phyloP scores from a whole-genome alignment of 495 filamentous ascomycete species.

The Talaromyces stipitatus region DNA sequence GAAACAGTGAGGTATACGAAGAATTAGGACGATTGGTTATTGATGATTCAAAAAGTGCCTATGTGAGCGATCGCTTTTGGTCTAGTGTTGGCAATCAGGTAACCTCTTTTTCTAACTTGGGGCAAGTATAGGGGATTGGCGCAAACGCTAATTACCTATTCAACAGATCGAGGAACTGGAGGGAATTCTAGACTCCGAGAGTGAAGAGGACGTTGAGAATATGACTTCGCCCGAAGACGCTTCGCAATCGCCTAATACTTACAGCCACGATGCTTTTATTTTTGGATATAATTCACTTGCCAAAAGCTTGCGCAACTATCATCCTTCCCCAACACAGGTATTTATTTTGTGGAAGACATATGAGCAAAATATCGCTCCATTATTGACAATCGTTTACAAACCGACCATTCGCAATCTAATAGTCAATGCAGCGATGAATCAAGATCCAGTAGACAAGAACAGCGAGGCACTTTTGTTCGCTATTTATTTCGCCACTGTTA shows the following conservation, averaged over 20 bases:
- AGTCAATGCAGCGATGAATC: constrained; percentile 34
- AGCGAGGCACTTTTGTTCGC: constrained; percentile 69
- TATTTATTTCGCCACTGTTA: constrained; percentile 69
- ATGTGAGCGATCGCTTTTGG: constrained; percentile 88
- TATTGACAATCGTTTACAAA: constrained; percentile 62
- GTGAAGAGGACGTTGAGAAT: constrained; percentile 60
- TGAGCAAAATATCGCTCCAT: constrained; percentile 61
- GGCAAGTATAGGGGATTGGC: background rate
- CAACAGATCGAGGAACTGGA: constrained; percentile 63
- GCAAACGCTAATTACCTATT: too few species aligned
- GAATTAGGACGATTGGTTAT: constrained; percentile 78
- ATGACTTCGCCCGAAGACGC: constrained; percentile 48
- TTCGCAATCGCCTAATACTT: constrained; percentile 28
- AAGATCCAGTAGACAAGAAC: constrained; percentile 49
- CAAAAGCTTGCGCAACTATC: constrained; percentile 35
- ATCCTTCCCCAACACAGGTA: constrained; percentile 54
- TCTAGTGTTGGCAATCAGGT: constrained; percentile 83
- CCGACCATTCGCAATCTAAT: constrained; percentile 48
- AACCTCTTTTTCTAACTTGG: constrained; percentile 6
- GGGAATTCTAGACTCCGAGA: constrained; percentile 58
- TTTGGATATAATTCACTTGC: constrained; percentile 59
- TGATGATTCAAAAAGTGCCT: constrained; percentile 72
- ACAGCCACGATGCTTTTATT: constrained; percentile 56
- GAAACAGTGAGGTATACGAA: constrained; percentile 29
- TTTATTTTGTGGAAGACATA: constrained; percentile 63